Evolutionary conservation across 2,329 filamentous ascomycete genomes (phyloP).

Genomic region (Pestalotiopsis sp.): DNA sequence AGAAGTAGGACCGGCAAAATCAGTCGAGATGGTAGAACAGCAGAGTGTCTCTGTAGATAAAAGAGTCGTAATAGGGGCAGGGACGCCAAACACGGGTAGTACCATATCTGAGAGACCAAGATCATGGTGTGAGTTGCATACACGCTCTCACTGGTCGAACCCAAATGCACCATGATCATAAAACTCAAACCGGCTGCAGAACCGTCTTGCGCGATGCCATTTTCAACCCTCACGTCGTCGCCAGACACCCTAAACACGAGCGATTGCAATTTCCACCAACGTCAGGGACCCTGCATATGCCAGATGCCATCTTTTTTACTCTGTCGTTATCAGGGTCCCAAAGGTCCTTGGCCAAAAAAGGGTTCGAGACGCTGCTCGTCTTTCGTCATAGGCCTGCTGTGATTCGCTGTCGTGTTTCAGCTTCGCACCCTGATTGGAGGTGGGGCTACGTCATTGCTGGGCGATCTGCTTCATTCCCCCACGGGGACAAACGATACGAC

Average conservation of each 20-base stretch:
- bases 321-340: neutral
- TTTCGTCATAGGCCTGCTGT: constrained; percentile 13
- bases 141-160: neutral
- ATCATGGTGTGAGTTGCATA: neutral
- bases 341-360: neutral
- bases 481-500: neutral
- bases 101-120: neutral
- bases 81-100: neutral
- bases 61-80: neutral
- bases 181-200: neutral
- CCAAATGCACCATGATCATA: neutral
- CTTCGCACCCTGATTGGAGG: constrained; percentile 11
- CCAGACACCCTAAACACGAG: neutral
- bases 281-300: constrained; percentile 14
- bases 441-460: constrained; percentile 15
- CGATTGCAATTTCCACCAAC: neutral
- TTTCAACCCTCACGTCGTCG: neutral
- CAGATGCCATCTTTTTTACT: neutral
- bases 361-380: neutral
- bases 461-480: neutral
- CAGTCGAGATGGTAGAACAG: neutral
- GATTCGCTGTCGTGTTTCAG: constrained; percentile 11
- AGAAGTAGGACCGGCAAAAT: neutral
- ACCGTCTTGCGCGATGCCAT: neutral
- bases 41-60: neutral